These are phyloP conservation scores for Xylaria bambusicola DNA, from an alignment of 495 filamentous ascomycete species.

Conservation along the genomic window DNA sequence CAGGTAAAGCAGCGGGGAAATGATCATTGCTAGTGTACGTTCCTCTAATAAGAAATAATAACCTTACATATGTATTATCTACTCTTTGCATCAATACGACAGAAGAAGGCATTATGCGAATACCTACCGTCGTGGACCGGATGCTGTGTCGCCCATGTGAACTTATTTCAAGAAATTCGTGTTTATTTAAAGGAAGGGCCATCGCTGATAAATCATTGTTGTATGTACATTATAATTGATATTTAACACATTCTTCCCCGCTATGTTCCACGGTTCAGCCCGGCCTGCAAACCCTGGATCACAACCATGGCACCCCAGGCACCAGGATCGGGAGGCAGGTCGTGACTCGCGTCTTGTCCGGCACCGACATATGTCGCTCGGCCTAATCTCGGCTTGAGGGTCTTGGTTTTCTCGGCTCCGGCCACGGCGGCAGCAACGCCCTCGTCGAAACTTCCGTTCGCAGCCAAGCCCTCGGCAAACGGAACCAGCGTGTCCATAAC, in stretches of 20 bases:
- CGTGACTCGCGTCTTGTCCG: slow-evolving; percentile 41
- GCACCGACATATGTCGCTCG: slow-evolving; percentile 62
- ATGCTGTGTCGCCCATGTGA: no score
- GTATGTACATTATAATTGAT: neutral
- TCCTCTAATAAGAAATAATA: no score
- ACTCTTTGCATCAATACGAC: no score
- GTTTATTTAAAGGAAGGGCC: no score
- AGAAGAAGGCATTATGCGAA: no score
- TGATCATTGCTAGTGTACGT: no score
- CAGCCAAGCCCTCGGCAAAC: slow-evolving; percentile 53
- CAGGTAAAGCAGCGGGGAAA: slow-evolving; percentile 54
- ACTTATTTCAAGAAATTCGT: no score
- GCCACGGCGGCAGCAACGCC: slow-evolving; percentile 54
- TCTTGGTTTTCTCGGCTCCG: slow-evolving; percentile 56
- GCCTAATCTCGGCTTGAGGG: slow-evolving; percentile 57
- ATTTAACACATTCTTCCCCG: neutral
- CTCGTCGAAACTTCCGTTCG: slow-evolving; percentile 43
- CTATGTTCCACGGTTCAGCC: slow-evolving; percentile 9
- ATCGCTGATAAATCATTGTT: neutral
- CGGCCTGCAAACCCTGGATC: slow-evolving; percentile 50
- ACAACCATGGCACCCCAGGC: slow-evolving; percentile 63
- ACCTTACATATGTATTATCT: no score
- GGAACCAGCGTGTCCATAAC: slow-evolving; percentile 63
- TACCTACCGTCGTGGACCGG: no score
- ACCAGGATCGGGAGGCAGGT: slow-evolving; percentile 59